These are phyloP conservation scores for Plectosphaerella plurivora DNA, from an alignment of 2,329 filamentous ascomycete genomes.

Conservation along the genomic window DNA sequence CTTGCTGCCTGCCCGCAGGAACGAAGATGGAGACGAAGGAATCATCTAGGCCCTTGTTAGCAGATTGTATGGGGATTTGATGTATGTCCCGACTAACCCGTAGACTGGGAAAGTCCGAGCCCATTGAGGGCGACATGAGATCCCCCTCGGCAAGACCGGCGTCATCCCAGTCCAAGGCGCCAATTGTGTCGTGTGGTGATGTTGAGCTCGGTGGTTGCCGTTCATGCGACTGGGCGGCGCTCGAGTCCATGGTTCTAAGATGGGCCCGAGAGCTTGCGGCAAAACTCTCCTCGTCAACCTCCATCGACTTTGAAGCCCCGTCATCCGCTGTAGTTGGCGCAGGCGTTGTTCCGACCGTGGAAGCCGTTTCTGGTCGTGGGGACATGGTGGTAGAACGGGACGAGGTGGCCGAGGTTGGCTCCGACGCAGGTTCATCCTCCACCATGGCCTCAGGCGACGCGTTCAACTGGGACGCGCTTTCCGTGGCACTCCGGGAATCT, in stretches of 20 bases:
- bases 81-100: constrained; percentile 21
- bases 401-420: constrained; percentile 15
- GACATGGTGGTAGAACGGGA: constrained; percentile 39
- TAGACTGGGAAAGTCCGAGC: constrained; percentile 29
- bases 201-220: background rate
- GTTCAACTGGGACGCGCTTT: constrained; percentile 7
- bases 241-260: background rate
- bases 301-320: constrained; percentile 32
- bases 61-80: background rate
- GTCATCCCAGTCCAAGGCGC: background rate
- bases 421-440: constrained; percentile 12
- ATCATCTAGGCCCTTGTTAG: constrained; percentile 48
- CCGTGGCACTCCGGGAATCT: constrained; percentile 3
- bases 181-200: background rate
- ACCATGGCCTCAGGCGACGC: constrained; percentile 12
- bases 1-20: constrained; percentile 78
- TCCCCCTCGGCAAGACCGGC: constrained; percentile 17
- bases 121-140: constrained; percentile 29
- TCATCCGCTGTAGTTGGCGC: constrained; percentile 21
- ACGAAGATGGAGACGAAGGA: constrained; percentile 79
- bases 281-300: constrained; percentile 28
- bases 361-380: constrained; percentile 30
- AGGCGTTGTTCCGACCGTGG: constrained; percentile 27
- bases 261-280: background rate
- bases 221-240: background rate